Base-by-base conservation (phyloP, 1,284 basidiomycete species). In the Cronartium ribicola region DNA sequence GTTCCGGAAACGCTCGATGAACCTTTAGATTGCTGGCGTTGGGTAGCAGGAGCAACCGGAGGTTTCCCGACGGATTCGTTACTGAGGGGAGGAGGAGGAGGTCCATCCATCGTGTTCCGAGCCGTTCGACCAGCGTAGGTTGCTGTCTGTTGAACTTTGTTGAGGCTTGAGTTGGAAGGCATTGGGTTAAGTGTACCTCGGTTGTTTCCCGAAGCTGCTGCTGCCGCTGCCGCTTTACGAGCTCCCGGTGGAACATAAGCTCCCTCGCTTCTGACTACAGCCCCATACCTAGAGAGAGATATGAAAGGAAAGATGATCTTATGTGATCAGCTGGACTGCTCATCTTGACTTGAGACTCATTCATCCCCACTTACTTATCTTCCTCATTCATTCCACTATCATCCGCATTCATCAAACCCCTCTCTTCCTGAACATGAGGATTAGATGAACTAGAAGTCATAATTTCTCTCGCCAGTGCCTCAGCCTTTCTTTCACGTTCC, bases 161-260 rank as follows among this genome's bases (percentile, higher is more conserved):
- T 36, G 67, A 67, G 64, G 20, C 71, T 40, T 22, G 69, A 43
- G n/a, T 57, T 44, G 40, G 75, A 76, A n/a, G 77, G 46, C 6
- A 76, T 76, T 60, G 43, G 76, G 46, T n/a, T 66, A 70, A n/a
- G 76, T 66, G 14, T 73, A 73, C 36, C 76, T 67, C 39, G 78
- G 76, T 79, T 79, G 63, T 77, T 78, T 36, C 75, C 77, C 20
- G 75, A 76, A n/a, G 76, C 76, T 65, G 78, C 76, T 1, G 78
- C 77, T 44, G 77, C 79, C 41, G 80, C 78, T 55, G 79, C 79
- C 3, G 81, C 80, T 76, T 89, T 80, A 29, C 86, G 87, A 40
- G 92, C 91, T 74, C 88, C 91, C 11, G 94, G 92, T 59, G 95
- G 94, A 51, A 98, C 87, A 80, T 98, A 98, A 39, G 95, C 94